Conservation (phyloP, 345 rosid genomes). For the Syzygium aromaticum region DNA sequence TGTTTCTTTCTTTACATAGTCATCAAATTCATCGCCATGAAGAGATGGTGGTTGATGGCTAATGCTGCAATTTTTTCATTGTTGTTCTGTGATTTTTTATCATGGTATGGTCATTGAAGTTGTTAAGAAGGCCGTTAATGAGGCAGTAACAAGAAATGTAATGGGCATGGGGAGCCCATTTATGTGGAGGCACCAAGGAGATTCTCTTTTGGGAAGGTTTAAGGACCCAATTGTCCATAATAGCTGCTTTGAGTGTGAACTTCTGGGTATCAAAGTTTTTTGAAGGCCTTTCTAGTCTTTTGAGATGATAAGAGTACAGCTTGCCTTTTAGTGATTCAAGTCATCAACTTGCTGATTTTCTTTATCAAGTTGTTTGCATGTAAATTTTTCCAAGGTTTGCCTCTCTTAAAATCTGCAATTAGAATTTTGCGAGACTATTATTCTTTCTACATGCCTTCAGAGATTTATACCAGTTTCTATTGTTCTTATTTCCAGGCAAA, state of each 20-base stretch:
- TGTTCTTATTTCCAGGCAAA: slow-evolving; percentile 57
- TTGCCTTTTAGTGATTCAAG: not conserved
- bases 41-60: not conserved
- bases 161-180: not conserved
- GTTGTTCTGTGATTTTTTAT: not conserved
- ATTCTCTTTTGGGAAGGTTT: not conserved
- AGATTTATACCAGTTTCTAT: not conserved
- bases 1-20: not conserved
- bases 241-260: not conserved
- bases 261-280: not conserved
- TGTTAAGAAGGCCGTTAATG: not conserved
- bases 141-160: not conserved
- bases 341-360: not conserved
- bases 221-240: not conserved
- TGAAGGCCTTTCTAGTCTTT: not conserved
- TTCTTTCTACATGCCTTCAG: not conserved
- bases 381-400: not conserved
- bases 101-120: not conserved
- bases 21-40: not conserved
- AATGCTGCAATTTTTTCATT: not conserved
- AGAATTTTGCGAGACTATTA: not conserved
- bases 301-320: not conserved
- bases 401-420: not conserved
- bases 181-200: not conserved
- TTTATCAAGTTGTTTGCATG: not conserved